Base-by-base conservation (phyloP, 148 eudicot species). In the Nepenthes gracilis region DNA sequence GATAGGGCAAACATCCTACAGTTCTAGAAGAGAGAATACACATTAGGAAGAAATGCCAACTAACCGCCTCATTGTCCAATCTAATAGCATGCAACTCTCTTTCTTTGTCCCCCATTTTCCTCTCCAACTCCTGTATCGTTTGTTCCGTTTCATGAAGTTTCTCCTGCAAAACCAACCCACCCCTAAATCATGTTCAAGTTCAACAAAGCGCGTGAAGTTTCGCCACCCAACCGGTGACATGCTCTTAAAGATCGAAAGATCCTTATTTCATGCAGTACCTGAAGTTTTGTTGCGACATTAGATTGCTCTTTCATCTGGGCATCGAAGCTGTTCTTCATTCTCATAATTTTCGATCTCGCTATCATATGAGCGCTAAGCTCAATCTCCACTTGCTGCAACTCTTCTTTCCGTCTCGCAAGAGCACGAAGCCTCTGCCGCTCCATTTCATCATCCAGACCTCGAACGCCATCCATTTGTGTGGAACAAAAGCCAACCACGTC, bases 41-140 rank as follows among this genome's bases (percentile, higher is more conserved):
- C 61, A 48, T 11, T 32, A 23, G 55, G 32, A 64, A 12, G 48
- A 6, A 36, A 35, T 35, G 12, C 59, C 47, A 67, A 76, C 86
- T 32, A 33, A 88, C 97, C 73, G 89, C 89, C 77, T 93, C 85
- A 70, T 72, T 79, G 67, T 93, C 98, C 68, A 86, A 67, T 82
- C 84, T 81, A 68, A 83, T 81, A 14, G 92, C 87, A 79, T 86
- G 95, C 32, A 93, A 65, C 72, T 93, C 96, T 64, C 88, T 78
- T 55, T 89, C 95, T 70, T 79, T 79, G 67, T 82, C 96, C 55
- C 83, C 92, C 70, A 93, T 70, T 77, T 73, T 81, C 69, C 82
- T 88, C 79, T 89, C 89, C 57, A 93, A 70, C 62, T 89, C 97
- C 38, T 47, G 71, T 55, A 88, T 64, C 9, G 66, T 69, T 56